A percentile compares a stretch with the other conserved stretches of the same genome.
Evolutionary conservation across 768 basidiomycete genomes (phyloP).

Genomic region (Neoboletus brunneissimus): DNA sequence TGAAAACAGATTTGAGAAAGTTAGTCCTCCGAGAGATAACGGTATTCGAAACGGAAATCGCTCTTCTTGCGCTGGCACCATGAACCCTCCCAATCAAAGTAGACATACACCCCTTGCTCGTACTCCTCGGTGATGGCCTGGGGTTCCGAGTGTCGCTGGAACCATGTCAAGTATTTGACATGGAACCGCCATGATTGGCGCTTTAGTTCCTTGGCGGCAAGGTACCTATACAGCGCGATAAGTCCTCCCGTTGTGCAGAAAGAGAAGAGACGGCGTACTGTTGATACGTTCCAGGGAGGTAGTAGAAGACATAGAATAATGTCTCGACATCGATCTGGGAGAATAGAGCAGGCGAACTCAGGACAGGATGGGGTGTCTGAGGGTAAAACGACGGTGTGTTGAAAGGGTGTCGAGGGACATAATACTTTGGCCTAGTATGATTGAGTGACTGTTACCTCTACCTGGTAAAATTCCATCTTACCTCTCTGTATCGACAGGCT

Average conservation of each 20-base stretch:
- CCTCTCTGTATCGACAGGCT: constrained; percentile 96
- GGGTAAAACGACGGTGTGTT: constrained; percentile 94
- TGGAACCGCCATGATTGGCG: constrained; percentile 99
- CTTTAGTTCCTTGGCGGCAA: constrained; percentile 96
- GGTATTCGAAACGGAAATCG: constrained; percentile 96
- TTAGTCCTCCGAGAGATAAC: constrained; percentile 84
- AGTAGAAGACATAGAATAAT: constrained; percentile 98
- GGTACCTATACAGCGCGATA: constrained; percentile 52
- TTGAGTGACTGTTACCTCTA: constrained; percentile 5
- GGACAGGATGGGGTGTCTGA: constrained; percentile 74
- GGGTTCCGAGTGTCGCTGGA: constrained; percentile 97
- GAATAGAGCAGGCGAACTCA: constrained; percentile 83
- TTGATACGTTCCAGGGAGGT: constrained; percentile 94
- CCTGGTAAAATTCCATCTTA: constrained; percentile 43
- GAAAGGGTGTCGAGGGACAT: constrained; percentile 89
- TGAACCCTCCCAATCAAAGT: constrained; percentile 99
- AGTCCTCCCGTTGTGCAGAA: constrained; percentile 2
- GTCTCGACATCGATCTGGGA: constrained; percentile 95
- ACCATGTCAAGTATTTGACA: constrained; percentile 99
- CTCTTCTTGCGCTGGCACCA: constrained; percentile 99
- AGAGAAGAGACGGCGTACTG: constrained; percentile 51
- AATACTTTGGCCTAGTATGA: constrained; percentile 85
- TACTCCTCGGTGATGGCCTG: constrained; percentile 99
- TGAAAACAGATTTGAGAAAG: background rate
- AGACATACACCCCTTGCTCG: constrained; percentile 98